Conservation (phyloP, 2,329 filamentous ascomycete genomes). For the Fusarium virguliforme region DNA sequence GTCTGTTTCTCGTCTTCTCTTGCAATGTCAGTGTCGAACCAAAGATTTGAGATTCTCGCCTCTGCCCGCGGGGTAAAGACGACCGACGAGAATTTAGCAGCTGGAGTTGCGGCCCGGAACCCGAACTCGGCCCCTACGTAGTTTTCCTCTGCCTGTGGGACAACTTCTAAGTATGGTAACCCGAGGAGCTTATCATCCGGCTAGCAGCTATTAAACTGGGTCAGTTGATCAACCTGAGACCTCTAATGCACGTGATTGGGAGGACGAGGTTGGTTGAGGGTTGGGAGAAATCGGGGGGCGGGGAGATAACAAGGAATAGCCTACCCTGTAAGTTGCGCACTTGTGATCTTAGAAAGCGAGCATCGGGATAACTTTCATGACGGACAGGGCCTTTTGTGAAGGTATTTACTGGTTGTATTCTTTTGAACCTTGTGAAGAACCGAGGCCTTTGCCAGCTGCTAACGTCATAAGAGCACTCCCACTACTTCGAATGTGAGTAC, state of each 20-base stretch:
- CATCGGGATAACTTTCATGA: background rate
- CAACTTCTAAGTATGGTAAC: slow-evolving; percentile 5
- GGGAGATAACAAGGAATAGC: background rate
- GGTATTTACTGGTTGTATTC: no score
- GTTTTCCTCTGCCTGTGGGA: background rate
- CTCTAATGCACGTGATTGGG: background rate
- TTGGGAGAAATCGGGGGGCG: background rate
- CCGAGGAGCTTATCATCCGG: slow-evolving; percentile 7
- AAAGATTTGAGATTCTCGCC: slow-evolving; percentile 3
- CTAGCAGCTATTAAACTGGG: slow-evolving; percentile 7
- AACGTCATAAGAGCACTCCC: no score
- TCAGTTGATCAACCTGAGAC: slow-evolving; percentile 5
- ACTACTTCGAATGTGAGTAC: background rate
- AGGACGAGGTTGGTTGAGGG: background rate
- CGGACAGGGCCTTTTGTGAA: background rate
- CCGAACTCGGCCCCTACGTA: slow-evolving; percentile 8
- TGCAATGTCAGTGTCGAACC: background rate
- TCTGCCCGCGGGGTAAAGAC: slow-evolving; percentile 4
- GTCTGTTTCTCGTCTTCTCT: background rate
- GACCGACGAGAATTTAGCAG: slow-evolving; percentile 2
- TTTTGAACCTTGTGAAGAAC: no score
- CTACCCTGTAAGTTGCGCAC: background rate
- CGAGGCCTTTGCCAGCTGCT: background rate
- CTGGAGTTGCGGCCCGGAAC: slow-evolving; percentile 13
- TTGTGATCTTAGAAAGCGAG: no score